These are phyloP conservation scores for Arthrobotrys megalospora DNA, from an alignment of 2,329 filamentous ascomycete genomes.

Conservation along the genomic window DNA sequence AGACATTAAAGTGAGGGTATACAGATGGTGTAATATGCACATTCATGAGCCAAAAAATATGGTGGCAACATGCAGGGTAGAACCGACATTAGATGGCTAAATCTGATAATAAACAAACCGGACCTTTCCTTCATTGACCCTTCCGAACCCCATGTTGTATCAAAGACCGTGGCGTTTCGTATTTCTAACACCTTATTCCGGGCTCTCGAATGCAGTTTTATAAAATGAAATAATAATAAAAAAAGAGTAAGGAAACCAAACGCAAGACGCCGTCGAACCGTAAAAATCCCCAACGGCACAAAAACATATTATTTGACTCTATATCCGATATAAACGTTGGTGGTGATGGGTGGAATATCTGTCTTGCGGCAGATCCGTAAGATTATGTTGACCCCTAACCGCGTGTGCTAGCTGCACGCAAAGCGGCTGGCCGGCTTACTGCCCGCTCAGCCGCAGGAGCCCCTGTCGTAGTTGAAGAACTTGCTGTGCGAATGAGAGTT, in stretches of 20 bases:
- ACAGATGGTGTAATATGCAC: slow-evolving; percentile 21
- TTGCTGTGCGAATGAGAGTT: slow-evolving; percentile 44
- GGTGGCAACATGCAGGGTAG: slow-evolving; percentile 21
- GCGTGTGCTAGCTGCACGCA: slow-evolving; percentile 60
- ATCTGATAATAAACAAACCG: slow-evolving; percentile 34
- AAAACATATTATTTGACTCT: slow-evolving; percentile 20
- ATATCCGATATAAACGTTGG: slow-evolving; percentile 7
- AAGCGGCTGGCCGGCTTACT: slow-evolving; percentile 52
- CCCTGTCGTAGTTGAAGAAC: slow-evolving; percentile 50
- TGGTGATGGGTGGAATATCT: background rate
- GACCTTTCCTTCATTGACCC: slow-evolving; percentile 40
- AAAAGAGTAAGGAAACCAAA: slow-evolving; percentile 10
- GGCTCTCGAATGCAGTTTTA: slow-evolving; percentile 9
- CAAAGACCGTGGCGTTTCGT: slow-evolving; percentile 16
- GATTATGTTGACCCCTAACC: slow-evolving; percentile 29
- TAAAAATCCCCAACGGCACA: slow-evolving; percentile 22
- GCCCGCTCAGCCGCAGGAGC: slow-evolving; percentile 42
- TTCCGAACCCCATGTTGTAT: slow-evolving; percentile 28
- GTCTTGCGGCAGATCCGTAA: background rate
- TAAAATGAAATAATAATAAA: slow-evolving; percentile 16
- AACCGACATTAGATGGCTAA: slow-evolving; percentile 20
- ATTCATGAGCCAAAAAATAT: slow-evolving; percentile 23
- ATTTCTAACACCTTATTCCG: slow-evolving; percentile 31
- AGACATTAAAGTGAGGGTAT: slow-evolving; percentile 22
- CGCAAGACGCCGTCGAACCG: slow-evolving; percentile 45